Evolutionary conservation across 1,284 basidiomycete genomes (phyloP).

Genomic region (Trichosporon inkin): DNA sequence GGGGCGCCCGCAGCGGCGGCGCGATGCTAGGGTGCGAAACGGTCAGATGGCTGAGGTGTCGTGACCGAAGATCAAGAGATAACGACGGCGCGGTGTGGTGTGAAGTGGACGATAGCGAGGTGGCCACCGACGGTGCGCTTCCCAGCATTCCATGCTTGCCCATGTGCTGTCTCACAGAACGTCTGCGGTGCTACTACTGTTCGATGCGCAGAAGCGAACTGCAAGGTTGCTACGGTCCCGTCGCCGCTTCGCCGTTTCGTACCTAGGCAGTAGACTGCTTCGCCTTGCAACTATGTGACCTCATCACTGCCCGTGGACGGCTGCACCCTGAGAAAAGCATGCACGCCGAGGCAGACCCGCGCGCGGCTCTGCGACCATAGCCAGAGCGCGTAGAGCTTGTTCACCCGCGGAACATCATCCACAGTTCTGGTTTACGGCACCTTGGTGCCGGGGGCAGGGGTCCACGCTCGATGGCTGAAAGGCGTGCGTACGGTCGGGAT

Average conservation of each 20-base stretch:
- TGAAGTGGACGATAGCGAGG: neutral
- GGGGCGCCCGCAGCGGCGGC: no score
- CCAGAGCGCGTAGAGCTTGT: neutral
- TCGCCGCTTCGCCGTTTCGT: neutral
- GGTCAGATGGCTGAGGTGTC: neutral
- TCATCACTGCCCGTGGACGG: neutral
- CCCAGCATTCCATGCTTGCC: neutral
- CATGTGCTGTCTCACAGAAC: neutral
- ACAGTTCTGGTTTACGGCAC: constrained; percentile 7
- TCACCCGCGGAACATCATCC: constrained; percentile 8
- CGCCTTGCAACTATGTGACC: neutral
- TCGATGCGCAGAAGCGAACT: no score
- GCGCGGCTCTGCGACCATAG: neutral
- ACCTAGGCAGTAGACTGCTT: neutral
- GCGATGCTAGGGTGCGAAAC: no score
- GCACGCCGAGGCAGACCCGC: neutral
- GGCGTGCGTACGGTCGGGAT: neutral
- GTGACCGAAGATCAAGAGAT: constrained; percentile 6
- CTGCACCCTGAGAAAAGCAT: neutral
- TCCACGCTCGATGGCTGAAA: neutral
- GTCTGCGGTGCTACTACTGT: no score
- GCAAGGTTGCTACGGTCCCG: neutral
- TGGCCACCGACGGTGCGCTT: neutral
- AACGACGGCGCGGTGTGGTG: constrained; percentile 1
- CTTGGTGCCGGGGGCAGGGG: neutral